Evolutionary conservation across 2,329 filamentous ascomycete species (phyloP), one percentile per base, ranked within the genome.

Genomic region (Aphanoascus verrucosus): DNA sequence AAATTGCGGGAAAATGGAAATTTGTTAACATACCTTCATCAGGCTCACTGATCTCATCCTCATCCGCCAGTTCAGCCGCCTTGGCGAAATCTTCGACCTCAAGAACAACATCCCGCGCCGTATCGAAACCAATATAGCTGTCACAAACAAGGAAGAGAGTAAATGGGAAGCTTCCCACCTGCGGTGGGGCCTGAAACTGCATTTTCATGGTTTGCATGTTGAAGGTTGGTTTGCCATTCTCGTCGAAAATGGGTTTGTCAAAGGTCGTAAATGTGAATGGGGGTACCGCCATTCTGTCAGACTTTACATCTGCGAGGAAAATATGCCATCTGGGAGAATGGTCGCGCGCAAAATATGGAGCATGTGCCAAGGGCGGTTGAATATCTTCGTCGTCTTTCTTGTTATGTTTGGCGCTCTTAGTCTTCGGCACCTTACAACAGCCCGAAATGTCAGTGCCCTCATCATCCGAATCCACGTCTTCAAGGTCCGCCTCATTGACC

Each of bases 31-130:
- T 78, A 95, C 93, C 93, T 77, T 98, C 93, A 59, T 97, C 93
- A 35, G 94, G 93, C 69, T 98, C 93, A 66, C 88, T 94, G 60
- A 98, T 98, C 55, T 98, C 93, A 63, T 95, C 93, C 61, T 96
- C 89, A 46, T 83, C 86, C 50, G 81, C 80, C 65, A 94, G 83
- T 60, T 85, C 80, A 17, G 81, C 84, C 4, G 88, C 90, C 73
- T 91, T 93, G 69, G 81, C 86, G 34, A 87, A 84, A 63, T 97
- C 90, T 64, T 95, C 89, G 7, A 98, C 88, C 28, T 85, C 80
- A 51, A 98, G 77, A 1, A 86, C 89, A 28, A 95, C 88, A 65
- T 96, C 88, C 77, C 88, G 82, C 77, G 89, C 93, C 48, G 85
- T 86, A 67, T 98, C 94, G 60, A 96, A 88, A 44, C 93, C 93